Base-by-base conservation (phyloP, 768 basidiomycete species). In the Ramaria rubella region DNA sequence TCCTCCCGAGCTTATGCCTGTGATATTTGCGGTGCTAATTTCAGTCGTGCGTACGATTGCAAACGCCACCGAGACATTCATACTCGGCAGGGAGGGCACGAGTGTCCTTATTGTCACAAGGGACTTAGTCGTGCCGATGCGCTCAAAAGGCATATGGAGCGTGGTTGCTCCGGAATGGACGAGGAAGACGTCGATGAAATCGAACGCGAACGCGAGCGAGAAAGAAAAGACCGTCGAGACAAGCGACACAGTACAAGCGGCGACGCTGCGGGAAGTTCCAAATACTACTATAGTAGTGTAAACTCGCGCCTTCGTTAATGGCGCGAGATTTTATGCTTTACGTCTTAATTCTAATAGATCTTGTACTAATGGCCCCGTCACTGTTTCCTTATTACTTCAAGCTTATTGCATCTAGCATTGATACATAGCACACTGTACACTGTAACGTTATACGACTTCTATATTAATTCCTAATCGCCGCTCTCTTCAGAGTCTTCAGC, bases 11-110 rank as follows among this genome's bases (percentile, higher is more conserved):
- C 81, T 86, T 36, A 87, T 72, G 75, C 77, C 55, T 90, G 88
- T 71, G 81, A 85, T 57, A 78, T 80, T 61, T 90, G 88, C 68
- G 82, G 83, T 52, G 85, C 86, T 69, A 85, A 86, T 24, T 90
- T 90, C 68, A 87, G 86, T 31, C 81, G 88, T 60, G 77, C 84
- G 57, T 87, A 90, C 69, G 88, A 91, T 70, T 80, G 86, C 61
- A 87, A 90, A 71, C 80, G 88, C 60, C 88, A 91, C 70, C 80
- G 81, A 62, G 87, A 89, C 69, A 87, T 84, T 15, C 84, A 87
- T 63, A 87, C 90, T 63, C 58, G 58, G 26, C 83, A 86, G 21
- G 75, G 82, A 57, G 72, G 81, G 61, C 87, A 90, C 67, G 78
- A 76, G 51, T 90, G 89, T 70, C 78, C 77, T 26, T 83, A 75